Base-by-base conservation (phyloP, 441 rosid genomes). In the Manihot esculenta region DNA sequence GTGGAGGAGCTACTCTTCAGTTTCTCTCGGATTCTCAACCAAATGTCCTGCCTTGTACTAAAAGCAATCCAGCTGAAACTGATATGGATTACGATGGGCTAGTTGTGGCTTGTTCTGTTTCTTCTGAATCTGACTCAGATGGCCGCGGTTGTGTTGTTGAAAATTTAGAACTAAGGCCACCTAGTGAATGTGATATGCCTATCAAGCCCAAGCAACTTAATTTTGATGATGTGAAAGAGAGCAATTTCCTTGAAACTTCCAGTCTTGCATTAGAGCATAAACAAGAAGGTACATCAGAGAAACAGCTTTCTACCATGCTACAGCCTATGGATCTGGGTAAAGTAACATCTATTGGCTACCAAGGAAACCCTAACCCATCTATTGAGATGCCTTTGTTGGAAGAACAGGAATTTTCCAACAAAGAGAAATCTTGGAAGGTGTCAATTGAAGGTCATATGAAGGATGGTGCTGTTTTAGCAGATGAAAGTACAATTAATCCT, bases 161-260 rank as follows among this genome's bases (percentile, higher is more conserved):
- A 66, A 77, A 21, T 68, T 70, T 71, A 50, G 80, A 62, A 38
- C 62, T 80, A 69, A 69, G 78, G 78, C 72, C 61, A 55, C 63
- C 55, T 24, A 55, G 68, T 79, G 74, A 79, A 64, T 72, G 69
- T 65, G 62, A 72, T 48, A 71, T 69, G 72, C 74, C 54, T 71
- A 70, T 86, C 76, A 64, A 80, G 73, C 87, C 86, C 53, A 78
- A 80, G 76, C 81, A 79, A 64, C 82, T 82, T 77, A 71, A 83
- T 78, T 86, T 89, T 75, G 80, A 79, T 77, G 82, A 83, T 74
- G 53, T 65, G 35, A 83, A 67, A 71, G 85, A 82, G 57, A 23
- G 30, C 76, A 59, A 51, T 64, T 61, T 81, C 66, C 50, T 70
- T 69, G 79, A 72, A 73, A 58, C 73, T 82, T 71, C 76, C 54